Conservation (phyloP, 225 moss, liverwort and hornwort genomes). For the Ulota crispa region DNA sequence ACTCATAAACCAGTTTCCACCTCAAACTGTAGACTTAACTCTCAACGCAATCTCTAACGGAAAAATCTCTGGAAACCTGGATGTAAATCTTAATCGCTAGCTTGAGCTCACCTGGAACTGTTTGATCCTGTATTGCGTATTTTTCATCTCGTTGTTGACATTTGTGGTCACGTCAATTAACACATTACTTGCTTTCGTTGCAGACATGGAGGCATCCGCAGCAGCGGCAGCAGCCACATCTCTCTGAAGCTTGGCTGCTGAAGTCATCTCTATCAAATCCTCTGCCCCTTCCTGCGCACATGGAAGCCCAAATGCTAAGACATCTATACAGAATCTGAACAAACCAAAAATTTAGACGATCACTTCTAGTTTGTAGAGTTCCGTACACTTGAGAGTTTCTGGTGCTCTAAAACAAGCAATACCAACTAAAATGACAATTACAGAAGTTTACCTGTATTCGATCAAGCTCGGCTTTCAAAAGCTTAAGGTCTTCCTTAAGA, state of each 20-base stretch:
- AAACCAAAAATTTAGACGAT: not conserved
- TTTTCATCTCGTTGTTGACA: constrained; percentile 63
- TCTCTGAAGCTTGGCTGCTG: constrained; percentile 65
- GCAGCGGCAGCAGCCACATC: constrained; percentile 72
- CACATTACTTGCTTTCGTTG: constrained; percentile 73
- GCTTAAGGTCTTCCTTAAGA: constrained; percentile 49
- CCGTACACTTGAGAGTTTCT: not conserved
- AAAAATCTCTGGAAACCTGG: not conserved
- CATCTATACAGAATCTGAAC: not conserved
- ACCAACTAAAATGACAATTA: not conserved
- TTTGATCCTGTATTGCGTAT: constrained; percentile 55
- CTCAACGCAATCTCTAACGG: not conserved
- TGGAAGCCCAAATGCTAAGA: not conserved
- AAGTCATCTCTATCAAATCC: constrained; percentile 54
- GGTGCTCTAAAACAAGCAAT: not conserved
- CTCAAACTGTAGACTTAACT: not conserved
- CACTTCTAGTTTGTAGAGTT: not conserved
- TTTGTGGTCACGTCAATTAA: constrained; percentile 55
- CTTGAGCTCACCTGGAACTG: constrained; percentile 44
- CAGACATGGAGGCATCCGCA: constrained; percentile 70
- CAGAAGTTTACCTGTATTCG: constrained; percentile 33
- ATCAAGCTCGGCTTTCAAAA: constrained; percentile 45
- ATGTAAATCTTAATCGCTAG: not conserved
- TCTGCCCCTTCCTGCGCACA: constrained; percentile 69
- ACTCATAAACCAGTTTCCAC: not conserved